These are phyloP conservation scores for Carnegiea gigantea DNA, from an alignment of 179 eudicot species.

Conservation along the genomic window DNA sequence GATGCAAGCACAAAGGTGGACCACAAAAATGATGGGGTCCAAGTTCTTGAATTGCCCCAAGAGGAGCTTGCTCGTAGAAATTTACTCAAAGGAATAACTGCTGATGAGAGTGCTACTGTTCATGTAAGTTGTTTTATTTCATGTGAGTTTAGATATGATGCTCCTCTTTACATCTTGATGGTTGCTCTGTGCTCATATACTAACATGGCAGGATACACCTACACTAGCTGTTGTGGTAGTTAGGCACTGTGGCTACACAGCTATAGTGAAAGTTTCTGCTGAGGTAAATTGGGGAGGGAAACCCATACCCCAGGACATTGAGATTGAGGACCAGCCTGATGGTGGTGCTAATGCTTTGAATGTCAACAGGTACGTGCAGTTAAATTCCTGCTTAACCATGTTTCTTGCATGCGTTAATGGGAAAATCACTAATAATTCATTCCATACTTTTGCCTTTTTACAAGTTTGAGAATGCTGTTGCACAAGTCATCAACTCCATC, in stretches of 20 bases:
- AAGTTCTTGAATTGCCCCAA: conserved; percentile 54
- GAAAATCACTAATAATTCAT: neutral
- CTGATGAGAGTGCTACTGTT: conserved; percentile 91
- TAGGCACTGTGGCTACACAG: conserved; percentile 79
- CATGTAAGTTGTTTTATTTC: conserved; percentile 47
- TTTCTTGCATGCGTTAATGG: neutral
- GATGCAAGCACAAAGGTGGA: conserved; percentile 73
- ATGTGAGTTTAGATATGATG: neutral
- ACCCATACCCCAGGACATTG: conserved; percentile 60
- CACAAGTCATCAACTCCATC: conserved; percentile 59
- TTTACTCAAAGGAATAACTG: conserved; percentile 78
- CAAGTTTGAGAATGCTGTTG: conserved; percentile 74
- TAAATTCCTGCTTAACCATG: neutral
- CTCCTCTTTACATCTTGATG: neutral
- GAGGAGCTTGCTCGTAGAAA: conserved; percentile 79
- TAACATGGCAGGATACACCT: conserved; percentile 61
- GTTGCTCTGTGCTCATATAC: neutral
- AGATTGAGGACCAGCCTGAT: conserved; percentile 80
- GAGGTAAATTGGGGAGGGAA: conserved; percentile 61
- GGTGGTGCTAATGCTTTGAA: conserved; percentile 92
- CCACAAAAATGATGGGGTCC: conserved; percentile 73
- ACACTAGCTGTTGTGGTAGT: conserved; percentile 77
- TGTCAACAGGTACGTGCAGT: conserved; percentile 63
- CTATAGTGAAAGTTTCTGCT: conserved; percentile 60
- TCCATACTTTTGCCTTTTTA: conserved; percentile 2